Conservation (phyloP, 805 yeast genomes). For the Myxozyma mucilagina region DNA sequence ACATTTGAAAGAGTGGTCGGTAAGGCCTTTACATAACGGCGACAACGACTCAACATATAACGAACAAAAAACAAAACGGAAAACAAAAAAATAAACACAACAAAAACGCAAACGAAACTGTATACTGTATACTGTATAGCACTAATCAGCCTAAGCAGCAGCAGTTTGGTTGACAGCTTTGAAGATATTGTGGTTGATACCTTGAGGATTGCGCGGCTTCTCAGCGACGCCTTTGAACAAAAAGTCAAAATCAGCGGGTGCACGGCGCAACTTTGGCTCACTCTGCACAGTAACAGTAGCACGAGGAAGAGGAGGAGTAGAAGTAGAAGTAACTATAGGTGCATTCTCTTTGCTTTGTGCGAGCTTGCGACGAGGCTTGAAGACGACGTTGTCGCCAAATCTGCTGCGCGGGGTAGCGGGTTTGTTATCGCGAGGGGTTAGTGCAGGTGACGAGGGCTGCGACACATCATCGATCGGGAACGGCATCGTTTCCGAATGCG, state of each 20-base stretch:
- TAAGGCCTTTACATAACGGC: no score
- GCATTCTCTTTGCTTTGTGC: background rate
- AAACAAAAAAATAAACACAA: background rate
- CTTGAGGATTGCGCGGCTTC: no score
- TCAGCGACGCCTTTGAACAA: conserved; percentile 2
- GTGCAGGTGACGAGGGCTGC: conserved; percentile 8
- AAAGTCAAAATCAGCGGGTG: conserved; percentile 19
- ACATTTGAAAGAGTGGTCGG: no score
- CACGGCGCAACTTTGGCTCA: conserved; percentile 4
- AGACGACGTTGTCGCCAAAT: conserved; percentile 25
- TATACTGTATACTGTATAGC: background rate
- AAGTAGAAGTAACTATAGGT: background rate
- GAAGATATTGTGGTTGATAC: background rate
- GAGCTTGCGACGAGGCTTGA: conserved; percentile 25
- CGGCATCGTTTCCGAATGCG: background rate
- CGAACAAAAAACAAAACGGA: no score
- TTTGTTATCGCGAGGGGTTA: background rate
- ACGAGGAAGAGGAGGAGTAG: background rate
- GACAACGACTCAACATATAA: background rate
- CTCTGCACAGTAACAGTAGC: background rate
- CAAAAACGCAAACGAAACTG: background rate
- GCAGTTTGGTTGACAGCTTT: background rate
- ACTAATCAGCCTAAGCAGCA: background rate
- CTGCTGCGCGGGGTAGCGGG: conserved; percentile 8
- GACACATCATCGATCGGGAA: conserved; percentile 1